Evolutionary conservation across 768 basidiomycete species (phyloP), one percentile per base, ranked within the genome.

Genomic region (Suillus clintonianus): DNA sequence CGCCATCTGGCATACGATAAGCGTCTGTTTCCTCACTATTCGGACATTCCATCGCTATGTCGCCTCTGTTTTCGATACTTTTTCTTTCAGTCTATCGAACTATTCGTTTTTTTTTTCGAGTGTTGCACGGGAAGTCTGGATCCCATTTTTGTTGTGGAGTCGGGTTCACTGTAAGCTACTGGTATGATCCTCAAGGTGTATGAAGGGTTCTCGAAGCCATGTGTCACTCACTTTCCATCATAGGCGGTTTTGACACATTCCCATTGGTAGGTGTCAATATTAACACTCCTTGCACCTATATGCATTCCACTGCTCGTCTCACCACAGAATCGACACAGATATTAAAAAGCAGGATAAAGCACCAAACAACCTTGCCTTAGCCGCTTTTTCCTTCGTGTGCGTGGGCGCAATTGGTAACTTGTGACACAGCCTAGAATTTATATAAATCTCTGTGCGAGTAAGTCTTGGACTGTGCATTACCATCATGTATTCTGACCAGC

Each of bases 1-100:
- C 41, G 6, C 24, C 61, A 27, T 36, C 37, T 24, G 36, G 47
- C 56, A 36, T 54, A 34, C 11, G 36, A 63, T 68, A 55, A 61
- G 37, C 17, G 8, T 22, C 22, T 39, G 45, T 50, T 54, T 39
- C 14, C 39, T 36, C 24, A 41, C 37, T 48, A 19, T 60, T 50
- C 17, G 51, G 39, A 61, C 30, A 22, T 60, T 60, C 14, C 32
- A n/a, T 22, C 17, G 45, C 27, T 27, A n/a, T 63, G 30, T 27
- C 53, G 22, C 22, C 41, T 30, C 61, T 22, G 32, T 62, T 34
- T 34, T 22, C 22, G 11, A 32, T 41, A 37, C 17, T 11, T 22
- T 39, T 5, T n/a, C 6, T 43, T 51, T 64, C 58, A 68, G 30
- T 30, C 10, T 32, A n/a, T n/a, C 30, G 10, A 53, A 32, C 19